Evolutionary conservation across 805 yeast species (phyloP).

Genomic region (Myxozyma kluyveri): DNA sequence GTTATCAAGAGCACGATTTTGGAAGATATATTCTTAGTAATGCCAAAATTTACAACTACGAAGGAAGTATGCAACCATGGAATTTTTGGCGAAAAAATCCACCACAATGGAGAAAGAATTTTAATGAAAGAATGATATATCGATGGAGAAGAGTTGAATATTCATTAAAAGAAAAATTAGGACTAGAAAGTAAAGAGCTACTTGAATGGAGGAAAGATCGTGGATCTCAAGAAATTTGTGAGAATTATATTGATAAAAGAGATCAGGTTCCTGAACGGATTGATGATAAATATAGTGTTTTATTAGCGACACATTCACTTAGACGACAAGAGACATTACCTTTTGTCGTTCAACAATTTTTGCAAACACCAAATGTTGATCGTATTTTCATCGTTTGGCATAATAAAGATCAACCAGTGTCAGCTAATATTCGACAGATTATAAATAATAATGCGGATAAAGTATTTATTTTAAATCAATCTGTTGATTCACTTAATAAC

Average conservation of each 20-base stretch:
- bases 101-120: constrained; percentile 22
- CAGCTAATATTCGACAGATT: constrained; percentile 17
- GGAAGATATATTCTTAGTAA: constrained; percentile 21
- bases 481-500: constrained; percentile 27
- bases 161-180: constrained; percentile 12
- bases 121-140: constrained; percentile 23
- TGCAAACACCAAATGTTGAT: constrained; percentile 22
- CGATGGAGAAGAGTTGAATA: constrained; percentile 26
- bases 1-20: constrained; percentile 14
- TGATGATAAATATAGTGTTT: constrained; percentile 23
- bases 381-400: constrained; percentile 28
- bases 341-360: constrained; percentile 24
- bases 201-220: constrained; percentile 23
- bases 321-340: constrained; percentile 28
- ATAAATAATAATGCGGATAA: constrained; percentile 13
- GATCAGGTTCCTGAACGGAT: constrained; percentile 18
- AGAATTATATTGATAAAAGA: constrained; percentile 13
- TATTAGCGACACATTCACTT: constrained; percentile 26
- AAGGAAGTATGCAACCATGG: constrained; percentile 29
- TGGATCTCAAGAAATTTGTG: constrained; percentile 24
- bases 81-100: constrained; percentile 22
- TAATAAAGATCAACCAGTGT: constrained; percentile 20
- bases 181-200: constrained; percentile 15
- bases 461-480: constrained; percentile 22
- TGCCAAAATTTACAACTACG: constrained; percentile 25